Conservation (phyloP, 1,284 basidiomycete species). For the Trichosporon asahii region DNA sequence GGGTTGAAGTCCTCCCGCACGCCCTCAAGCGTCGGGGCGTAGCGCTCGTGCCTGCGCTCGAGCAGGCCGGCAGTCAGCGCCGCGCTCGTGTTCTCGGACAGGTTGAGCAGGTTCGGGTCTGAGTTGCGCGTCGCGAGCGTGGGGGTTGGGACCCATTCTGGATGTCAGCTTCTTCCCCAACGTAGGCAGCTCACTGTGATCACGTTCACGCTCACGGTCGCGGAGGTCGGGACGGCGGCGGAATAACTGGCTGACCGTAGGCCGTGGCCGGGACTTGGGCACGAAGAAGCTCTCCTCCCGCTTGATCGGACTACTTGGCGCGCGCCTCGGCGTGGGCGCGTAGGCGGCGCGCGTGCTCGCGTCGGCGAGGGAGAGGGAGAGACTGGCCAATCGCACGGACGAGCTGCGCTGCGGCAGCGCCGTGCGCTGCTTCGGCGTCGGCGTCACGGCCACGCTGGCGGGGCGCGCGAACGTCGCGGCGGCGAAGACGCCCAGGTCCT, state of each 20-base stretch:
- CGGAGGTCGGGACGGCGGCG: neutral
- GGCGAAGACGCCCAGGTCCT: constrained; percentile 32
- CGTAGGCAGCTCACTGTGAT: neutral
- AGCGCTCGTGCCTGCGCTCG: neutral
- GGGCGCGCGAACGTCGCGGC: constrained; percentile 5
- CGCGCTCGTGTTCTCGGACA: neutral
- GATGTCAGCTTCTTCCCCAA: neutral
- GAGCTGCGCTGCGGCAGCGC: constrained; percentile 18
- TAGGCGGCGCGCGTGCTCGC: neutral
- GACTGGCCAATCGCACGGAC: constrained; percentile 15
- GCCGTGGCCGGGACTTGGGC: neutral
- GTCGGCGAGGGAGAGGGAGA: neutral
- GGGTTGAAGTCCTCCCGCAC: neutral
- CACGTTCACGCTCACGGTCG: neutral
- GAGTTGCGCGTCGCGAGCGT: neutral
- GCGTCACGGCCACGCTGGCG: constrained; percentile 32
- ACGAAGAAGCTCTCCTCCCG: neutral
- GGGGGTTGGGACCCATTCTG: neutral
- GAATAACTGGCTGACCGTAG: constrained; percentile 1
- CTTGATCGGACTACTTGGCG: neutral
- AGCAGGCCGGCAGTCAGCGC: neutral
- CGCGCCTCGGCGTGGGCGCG: neutral
- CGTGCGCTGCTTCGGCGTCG: constrained; percentile 30
- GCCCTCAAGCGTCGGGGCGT: neutral
- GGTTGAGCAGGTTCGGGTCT: constrained; percentile 1